A percentile compares a stretch with the other conserved stretches of the same genome.
Conservation (phyloP, 371 early-diverging fungal genomes). For the Mucor mucedo region DNA sequence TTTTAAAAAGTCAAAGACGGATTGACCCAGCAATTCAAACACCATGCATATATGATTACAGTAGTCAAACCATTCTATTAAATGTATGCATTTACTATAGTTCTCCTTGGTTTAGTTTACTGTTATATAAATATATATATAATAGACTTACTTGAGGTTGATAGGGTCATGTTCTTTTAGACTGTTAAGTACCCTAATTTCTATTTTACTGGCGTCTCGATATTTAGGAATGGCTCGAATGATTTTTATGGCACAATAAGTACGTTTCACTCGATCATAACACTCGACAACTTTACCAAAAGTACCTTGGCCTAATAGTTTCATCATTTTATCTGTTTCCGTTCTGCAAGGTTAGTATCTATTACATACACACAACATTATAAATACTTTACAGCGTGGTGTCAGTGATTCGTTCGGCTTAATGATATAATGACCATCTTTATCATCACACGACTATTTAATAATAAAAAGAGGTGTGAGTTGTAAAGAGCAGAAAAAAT, state of each 20-base stretch:
- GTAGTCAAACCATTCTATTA: constrained; percentile 82
- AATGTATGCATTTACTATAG: constrained; percentile 73
- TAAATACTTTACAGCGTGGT: constrained; percentile 62
- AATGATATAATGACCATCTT: constrained; percentile 92
- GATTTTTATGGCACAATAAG: constrained; percentile 80
- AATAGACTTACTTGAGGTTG: constrained; percentile 59
- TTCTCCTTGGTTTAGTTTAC: too few species aligned
- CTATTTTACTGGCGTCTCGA: constrained; percentile 89
- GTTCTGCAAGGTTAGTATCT: not conserved
- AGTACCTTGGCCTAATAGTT: constrained; percentile 93
- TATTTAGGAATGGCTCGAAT: constrained; percentile 94
- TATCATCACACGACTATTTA: constrained; percentile 74
- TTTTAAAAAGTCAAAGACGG: constrained; percentile 94
- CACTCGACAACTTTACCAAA: constrained; percentile 97
- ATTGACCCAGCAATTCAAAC: constrained; percentile 87
- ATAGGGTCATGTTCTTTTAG: constrained; percentile 80
- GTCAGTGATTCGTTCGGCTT: constrained; percentile 74
- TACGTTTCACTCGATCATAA: constrained; percentile 67
- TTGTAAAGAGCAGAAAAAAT: not conserved
- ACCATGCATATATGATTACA: constrained; percentile 97
- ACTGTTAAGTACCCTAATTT: constrained; percentile 84
- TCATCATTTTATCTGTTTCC: constrained; percentile 74
- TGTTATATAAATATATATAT: not conserved
- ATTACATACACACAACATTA: not conserved
- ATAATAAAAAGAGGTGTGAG: not conserved